Evolutionary conservation across 2,329 filamentous ascomycete genomes (phyloP).

Genomic region (Sarocladium oryzae): DNA sequence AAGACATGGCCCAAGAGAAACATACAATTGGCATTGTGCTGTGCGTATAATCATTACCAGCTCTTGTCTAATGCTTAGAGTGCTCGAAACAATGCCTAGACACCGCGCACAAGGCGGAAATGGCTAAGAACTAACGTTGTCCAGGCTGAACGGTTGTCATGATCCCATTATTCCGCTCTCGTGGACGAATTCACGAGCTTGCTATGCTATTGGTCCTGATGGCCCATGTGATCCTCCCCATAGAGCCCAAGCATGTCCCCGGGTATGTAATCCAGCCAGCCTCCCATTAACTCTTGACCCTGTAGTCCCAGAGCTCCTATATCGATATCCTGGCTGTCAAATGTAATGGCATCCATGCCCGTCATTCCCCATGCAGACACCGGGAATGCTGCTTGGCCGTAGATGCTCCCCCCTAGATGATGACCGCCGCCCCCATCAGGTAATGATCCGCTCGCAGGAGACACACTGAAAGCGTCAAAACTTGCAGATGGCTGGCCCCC

Average conservation of each 20-base stretch:
- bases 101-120: too few species aligned
- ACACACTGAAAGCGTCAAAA: constrained; percentile 37
- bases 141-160: too few species aligned
- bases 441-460: constrained; percentile 33
- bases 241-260: constrained; percentile 57
- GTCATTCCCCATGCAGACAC: neutral
- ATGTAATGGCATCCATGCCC: constrained; percentile 52
- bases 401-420: neutral
- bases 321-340: constrained; percentile 72
- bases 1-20: too few species aligned
- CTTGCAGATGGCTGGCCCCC: constrained; percentile 34
- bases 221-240: constrained; percentile 28
- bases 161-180: too few species aligned
- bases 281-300: constrained; percentile 58
- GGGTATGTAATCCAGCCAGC: constrained; percentile 68
- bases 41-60: too few species aligned
- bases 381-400: neutral
- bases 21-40: too few species aligned
- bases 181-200: too few species aligned
- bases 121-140: too few species aligned
- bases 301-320: constrained; percentile 56
- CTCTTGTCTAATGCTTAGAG: too few species aligned
- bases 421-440: constrained; percentile 22
- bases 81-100: too few species aligned
- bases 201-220: too few species aligned